Conservation (phyloP, 108 stramenopile genomes). For the Conticribra weissflogii region DNA sequence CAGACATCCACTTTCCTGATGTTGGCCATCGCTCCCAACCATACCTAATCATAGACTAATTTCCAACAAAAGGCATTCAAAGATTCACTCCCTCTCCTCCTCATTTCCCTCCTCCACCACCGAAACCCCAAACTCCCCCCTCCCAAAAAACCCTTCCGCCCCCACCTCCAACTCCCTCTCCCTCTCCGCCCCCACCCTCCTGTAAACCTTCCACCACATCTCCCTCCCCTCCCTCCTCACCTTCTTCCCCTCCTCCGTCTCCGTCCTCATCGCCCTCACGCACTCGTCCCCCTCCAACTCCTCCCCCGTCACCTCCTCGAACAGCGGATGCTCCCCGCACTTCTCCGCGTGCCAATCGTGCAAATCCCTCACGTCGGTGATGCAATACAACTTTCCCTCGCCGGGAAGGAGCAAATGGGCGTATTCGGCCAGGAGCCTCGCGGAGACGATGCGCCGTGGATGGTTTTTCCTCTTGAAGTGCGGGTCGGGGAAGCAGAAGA, state of each 20-base stretch:
- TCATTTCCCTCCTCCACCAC: background rate
- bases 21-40: no score
- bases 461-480: slow-evolving; percentile 99
- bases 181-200: slow-evolving; percentile 41
- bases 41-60: no score
- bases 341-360: slow-evolving; percentile 95
- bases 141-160: slow-evolving; percentile 35
- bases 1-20: no score
- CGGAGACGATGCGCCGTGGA: slow-evolving; percentile 87
- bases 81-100: background rate
- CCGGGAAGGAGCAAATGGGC: slow-evolving; percentile 82
- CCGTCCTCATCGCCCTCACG: slow-evolving; percentile 84
- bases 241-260: slow-evolving; percentile 98
- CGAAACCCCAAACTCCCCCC: slow-evolving; percentile 47
- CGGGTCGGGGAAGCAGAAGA: slow-evolving; percentile 98
- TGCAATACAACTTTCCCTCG: slow-evolving; percentile 84
- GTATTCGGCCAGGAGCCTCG: slow-evolving; percentile 90
- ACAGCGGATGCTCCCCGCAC: slow-evolving; percentile 85
- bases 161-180: background rate
- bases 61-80: no score
- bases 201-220: slow-evolving; percentile 85
- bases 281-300: slow-evolving; percentile 84
- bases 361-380: slow-evolving; percentile 96
- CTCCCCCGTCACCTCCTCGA: slow-evolving; percentile 62
- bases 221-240: slow-evolving; percentile 74